Percentiles rank a stretch among this genome's conserved stretches.
Evolutionary conservation across 768 basidiomycete genomes (phyloP).

Genomic region (Plicaturopsis crispa): DNA sequence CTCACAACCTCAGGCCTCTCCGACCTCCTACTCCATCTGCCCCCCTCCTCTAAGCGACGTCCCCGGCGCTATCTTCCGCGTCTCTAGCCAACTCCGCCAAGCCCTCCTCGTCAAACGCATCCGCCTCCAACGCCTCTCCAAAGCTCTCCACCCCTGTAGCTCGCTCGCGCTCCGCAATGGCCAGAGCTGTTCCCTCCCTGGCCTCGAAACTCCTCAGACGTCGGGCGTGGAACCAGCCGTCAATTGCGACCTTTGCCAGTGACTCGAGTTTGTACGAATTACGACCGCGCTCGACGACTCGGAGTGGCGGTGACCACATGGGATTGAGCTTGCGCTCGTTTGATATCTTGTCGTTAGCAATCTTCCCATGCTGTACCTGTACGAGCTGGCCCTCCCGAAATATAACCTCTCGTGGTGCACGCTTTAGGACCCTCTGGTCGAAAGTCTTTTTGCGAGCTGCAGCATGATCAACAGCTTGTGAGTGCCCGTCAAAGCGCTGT

Average conservation of each 20-base stretch:
- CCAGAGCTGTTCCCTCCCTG: not conserved
- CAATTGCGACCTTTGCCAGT: not conserved
- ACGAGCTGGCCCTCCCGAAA: constrained; percentile 21
- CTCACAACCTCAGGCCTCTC: not conserved
- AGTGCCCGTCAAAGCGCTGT: constrained; percentile 22
- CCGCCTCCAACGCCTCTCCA: not conserved
- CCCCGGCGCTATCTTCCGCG: not conserved
- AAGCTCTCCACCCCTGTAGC: not conserved
- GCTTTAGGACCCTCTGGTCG: constrained; percentile 13
- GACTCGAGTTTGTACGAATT: not conserved
- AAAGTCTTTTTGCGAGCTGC: constrained; percentile 17
- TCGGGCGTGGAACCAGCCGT: not conserved
- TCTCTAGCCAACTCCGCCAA: not conserved
- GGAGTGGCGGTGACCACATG: not conserved
- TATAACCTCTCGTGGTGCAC: constrained; percentile 10
- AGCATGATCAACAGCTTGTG: constrained; percentile 14
- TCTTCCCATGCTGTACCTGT: constrained; percentile 15
- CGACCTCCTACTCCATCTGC: not conserved
- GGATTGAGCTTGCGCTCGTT: not conserved
- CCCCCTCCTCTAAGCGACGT: not conserved
- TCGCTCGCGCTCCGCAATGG: not conserved
- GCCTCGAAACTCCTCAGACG: not conserved
- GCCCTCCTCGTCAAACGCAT: not conserved
- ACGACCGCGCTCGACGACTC: not conserved
- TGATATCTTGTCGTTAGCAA: not conserved